Conservation (phyloP, 2,329 filamentous ascomycete species). For the Colletotrichum karsti region DNA sequence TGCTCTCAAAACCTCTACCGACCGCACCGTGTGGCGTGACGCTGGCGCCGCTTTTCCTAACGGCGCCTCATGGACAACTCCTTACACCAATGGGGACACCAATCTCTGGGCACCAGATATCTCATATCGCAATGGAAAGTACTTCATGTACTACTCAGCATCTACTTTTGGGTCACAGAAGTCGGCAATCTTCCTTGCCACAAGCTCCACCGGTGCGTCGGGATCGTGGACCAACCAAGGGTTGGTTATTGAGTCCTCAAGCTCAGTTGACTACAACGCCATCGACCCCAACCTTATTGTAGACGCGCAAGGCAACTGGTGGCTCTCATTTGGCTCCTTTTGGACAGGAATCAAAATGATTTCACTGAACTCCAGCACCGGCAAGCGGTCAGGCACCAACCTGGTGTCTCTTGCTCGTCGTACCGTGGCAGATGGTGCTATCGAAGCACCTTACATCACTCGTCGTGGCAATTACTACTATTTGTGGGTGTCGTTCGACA, state of each 20-base stretch:
- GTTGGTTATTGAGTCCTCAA: conserved; percentile 35
- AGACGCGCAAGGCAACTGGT: conserved; percentile 37
- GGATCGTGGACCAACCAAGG: conserved; percentile 41
- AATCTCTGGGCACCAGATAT: conserved; percentile 64
- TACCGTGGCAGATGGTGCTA: conserved; percentile 31
- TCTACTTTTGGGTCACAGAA: conserved; percentile 37
- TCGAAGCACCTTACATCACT: conserved; percentile 41
- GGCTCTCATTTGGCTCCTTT: conserved; percentile 42
- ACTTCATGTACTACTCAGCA: conserved; percentile 43
- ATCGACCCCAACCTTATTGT: conserved; percentile 40
- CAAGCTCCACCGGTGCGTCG: conserved; percentile 37
- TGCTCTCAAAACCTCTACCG: conserved; percentile 40
- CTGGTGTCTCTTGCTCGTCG: conserved; percentile 37
- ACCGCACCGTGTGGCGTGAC: conserved; percentile 40
- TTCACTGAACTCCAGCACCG: conserved; percentile 34
- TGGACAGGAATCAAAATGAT: conserved; percentile 42
- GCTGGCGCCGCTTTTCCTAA: conserved; percentile 39
- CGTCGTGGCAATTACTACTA: conserved; percentile 40
- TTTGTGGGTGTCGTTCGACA: conserved; percentile 42
- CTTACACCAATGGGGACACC: conserved; percentile 37
- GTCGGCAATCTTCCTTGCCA: conserved; percentile 42
- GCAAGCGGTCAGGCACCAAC: conserved; percentile 33
- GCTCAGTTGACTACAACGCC: conserved; percentile 36
- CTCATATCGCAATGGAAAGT: conserved; percentile 41
- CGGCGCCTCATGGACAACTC: conserved; percentile 40